Base-by-base conservation (phyloP, 2,329 filamentous ascomycete genomes). In the Grosmannia serpens region DNA sequence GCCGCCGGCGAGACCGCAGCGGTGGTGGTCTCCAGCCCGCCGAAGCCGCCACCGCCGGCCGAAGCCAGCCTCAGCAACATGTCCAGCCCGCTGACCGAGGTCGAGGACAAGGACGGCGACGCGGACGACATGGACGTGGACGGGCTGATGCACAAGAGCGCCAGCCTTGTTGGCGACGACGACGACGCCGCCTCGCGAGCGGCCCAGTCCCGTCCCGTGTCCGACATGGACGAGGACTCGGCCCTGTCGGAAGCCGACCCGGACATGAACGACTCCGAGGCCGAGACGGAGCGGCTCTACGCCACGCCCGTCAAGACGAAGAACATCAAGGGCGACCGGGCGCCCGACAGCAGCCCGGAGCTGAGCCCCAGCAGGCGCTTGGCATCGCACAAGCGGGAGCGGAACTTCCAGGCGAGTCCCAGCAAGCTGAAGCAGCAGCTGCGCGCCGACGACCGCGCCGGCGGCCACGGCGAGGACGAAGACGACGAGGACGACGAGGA, bases 31-130 rank as follows among this genome's bases (percentile, higher is more conserved):
- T 76, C 76, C 64, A 75, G 77, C 75, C 77, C 58, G 46, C n/a
- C 47, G 31, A 31, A 41, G 31, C 44, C 44, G 15, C 72, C 73
- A 62, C 71, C 75, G 60, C 67, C 71, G 55, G 73, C 74, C 63
- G 80, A 81, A 66, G 74, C 75, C 62, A 80, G 81, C 65, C 84
- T 85, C 66, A 88, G 87, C 70, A 85, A 84, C 69, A 79, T 88
- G 57, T 96, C 91, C 46, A 97, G 92, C 72, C 94, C 91, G 67
- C 79, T 97, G 65, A 96, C 90, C 74, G 92, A 96, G 66, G 88
- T 95, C 59, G 91, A 91, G 67, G 89, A 95, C 67, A 83, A 83
- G 67, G 85, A 89, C 62, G 80, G 77, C 50, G 86, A 89, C 56
- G 84, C 88, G 62, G 86, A 87, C 57, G 81, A 81, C 61, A 78